Evolutionary conservation across 176 grass and related monocot species (phyloP).

Genomic region (Carex scoparia): DNA sequence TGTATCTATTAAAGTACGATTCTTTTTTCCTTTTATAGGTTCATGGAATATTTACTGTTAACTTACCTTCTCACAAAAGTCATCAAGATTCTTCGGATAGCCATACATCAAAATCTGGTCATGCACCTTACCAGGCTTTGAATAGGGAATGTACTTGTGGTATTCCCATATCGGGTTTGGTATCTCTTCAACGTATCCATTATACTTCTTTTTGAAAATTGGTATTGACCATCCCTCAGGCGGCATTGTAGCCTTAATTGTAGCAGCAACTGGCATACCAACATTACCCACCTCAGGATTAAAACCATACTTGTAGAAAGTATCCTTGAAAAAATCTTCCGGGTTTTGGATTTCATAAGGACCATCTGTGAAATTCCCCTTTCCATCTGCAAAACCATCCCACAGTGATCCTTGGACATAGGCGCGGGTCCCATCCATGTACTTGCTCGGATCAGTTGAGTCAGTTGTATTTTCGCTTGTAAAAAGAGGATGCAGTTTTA

Average conservation of each 20-base stretch:
- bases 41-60: neutral
- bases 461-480: slow-evolving; percentile 30
- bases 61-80: slow-evolving; percentile 89
- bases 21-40: neutral
- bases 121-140: slow-evolving; percentile 80
- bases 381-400: slow-evolving; percentile 96
- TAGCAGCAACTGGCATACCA: slow-evolving; percentile 82
- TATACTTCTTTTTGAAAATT: slow-evolving; percentile 54
- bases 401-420: slow-evolving; percentile 95
- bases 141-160: slow-evolving; percentile 98
- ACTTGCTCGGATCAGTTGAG: slow-evolving; percentile 68
- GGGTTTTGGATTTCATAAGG: slow-evolving; percentile 96
- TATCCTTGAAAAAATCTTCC: slow-evolving; percentile 79
- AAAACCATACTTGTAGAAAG: slow-evolving; percentile 83
- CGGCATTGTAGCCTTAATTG: slow-evolving; percentile 94
- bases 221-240: slow-evolving; percentile 84
- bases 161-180: slow-evolving; percentile 96
- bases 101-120: slow-evolving; percentile 86
- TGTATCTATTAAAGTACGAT: neutral
- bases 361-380: slow-evolving; percentile 71
- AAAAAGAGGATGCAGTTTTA: slow-evolving; percentile 77
- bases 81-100: slow-evolving; percentile 62
- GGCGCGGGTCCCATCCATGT: slow-evolving; percentile 81
- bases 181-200: slow-evolving; percentile 70
- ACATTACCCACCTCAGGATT: slow-evolving; percentile 92